Base-by-base conservation (phyloP, 176 grass and related monocot species). In the Cenchrus fungigraminus region DNA sequence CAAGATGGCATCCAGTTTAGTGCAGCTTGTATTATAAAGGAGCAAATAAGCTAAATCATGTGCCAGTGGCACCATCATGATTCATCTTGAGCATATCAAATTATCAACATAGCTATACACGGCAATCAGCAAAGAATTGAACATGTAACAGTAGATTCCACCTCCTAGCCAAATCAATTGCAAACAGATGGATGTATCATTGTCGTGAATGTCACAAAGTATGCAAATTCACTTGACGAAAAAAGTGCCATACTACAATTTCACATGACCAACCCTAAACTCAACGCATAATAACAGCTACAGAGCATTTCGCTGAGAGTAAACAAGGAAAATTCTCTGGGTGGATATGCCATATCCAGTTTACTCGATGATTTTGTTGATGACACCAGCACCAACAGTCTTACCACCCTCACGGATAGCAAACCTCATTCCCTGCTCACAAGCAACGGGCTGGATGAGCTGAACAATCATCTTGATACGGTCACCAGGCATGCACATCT, bases 381-480 rank as follows among this genome's bases (percentile, higher is more conserved):
- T 97, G 71, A 97, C 92, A 28, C 95, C 91, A 0, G 92, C 90
- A 60, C 95, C 95, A 1, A 97, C 95, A 0, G 95, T 95, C 88
- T 95, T 97, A 12, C 92, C 91, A 82, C 95, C 95, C 87, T 95
- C 92, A 81, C 95, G 90, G 76, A 98, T 98, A 61, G 92, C 92
- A 51, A 93, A 95, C 76, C 92, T 81, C 92, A 98, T 98, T 17
- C 95, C 95, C 65, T 89, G 87, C 84, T 98, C 92, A 64, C 89
- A 93, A 55, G 92, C 95, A 44, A 97, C 87, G 0, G 88, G 82
- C 84, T 89, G 90, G 76, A 98, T 95, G 85, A 98, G 89, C 87
- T 98, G 91, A 6, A 93, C 95, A 64, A 88, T 77, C 86, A 98
- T 95, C 89, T 98, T 95, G 81, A 98, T 71, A 37, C 92, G 91